Evolutionary conservation across 306 rosid genomes (phyloP), one percentile per base, ranked within the genome.

Genomic region (Dalbergia cochinchinensis): DNA sequence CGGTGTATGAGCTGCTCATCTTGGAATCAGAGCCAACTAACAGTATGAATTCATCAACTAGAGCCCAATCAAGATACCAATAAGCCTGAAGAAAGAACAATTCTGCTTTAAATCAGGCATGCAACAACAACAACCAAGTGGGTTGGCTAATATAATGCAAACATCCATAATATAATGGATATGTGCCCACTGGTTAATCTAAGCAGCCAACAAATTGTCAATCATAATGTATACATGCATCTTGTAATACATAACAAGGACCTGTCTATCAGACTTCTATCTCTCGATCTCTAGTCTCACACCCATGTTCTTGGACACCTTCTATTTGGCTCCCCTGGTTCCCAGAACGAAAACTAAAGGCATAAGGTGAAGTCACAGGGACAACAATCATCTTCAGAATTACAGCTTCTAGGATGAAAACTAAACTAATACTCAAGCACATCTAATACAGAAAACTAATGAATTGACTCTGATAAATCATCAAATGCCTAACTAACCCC

Each of bases 1-100:
- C 93, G 62, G 85, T 61, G 18, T 64, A 78, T 39, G 90, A 78
- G 84, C 83, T 86, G 90, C 82, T 90, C 99, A 92, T 92, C 86
- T 75, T 91, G 91, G 76, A 79, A 85, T 67, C 39, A 47, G 69
- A 72, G 73, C 18, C 64, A 58, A 59, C 85, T 73, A 89, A 48
- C 71, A 76, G 76, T 68, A 69, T 59, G 79, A 78, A 82, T 73
- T 80, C 92, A 89, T 90, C 90, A 90, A 88, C 55, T 19, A 66
- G 39, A 59, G 76, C 76, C 70, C 66, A 47, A 42, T 34, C 9
- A 41, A 60, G 47, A 65, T 58, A 74, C 75, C 78, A 82, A 86
- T 69, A 71, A 68, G 63, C 92, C 97, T 89, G 97, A 74, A 78
- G 89, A 82, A 84, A 78, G 14, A 79, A 51, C 8, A 68, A 41